A percentile compares a stretch with the other conserved stretches of the same genome.
Evolutionary conservation across 208 protist species (phyloP).

Genomic region (Porcisia hertigi): DNA sequence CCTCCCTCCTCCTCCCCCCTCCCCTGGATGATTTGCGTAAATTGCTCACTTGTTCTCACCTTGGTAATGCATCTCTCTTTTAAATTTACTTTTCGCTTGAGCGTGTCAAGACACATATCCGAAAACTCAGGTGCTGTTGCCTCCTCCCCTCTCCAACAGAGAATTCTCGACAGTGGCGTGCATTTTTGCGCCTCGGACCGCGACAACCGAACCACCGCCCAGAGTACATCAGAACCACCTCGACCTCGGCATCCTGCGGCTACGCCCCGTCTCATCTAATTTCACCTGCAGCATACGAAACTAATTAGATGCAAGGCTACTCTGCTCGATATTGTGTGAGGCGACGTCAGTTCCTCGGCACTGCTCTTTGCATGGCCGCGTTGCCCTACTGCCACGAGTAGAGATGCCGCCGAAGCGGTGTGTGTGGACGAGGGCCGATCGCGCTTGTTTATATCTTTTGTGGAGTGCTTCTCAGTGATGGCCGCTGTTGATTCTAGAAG

Average conservation of each 20-base stretch:
- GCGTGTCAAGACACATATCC: too few relatives aligned
- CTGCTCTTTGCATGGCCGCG: conserved; percentile 5
- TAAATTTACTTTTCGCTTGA: too few relatives aligned
- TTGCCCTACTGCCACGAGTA: not conserved
- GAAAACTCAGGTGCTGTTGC: too few relatives aligned
- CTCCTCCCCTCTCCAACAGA: too few relatives aligned
- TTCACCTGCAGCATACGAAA: conserved; percentile 34
- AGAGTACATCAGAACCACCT: not conserved
- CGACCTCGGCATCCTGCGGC: conserved; percentile 8
- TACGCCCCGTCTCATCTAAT: conserved; percentile 18
- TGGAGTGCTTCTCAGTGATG: conserved; percentile 17
- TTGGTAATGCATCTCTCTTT: too few relatives aligned
- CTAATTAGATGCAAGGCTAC: conserved; percentile 5
- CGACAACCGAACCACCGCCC: not conserved
- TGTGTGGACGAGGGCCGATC: not conserved
- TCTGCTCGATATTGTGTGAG: conserved; percentile 20
- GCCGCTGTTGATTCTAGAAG: not conserved
- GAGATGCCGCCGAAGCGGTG: not conserved
- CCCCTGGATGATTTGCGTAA: too few relatives aligned
- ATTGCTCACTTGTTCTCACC: too few relatives aligned
- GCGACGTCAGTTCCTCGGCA: not conserved
- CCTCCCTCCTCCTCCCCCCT: too few relatives aligned
- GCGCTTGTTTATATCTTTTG: conserved; percentile 16
- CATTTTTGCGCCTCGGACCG: not conserved
- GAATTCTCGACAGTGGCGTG: too few relatives aligned